phyloP scores from a whole-genome alignment of 176 grass and related monocot genomes.

The Chrysopogon serrulatus region DNA sequence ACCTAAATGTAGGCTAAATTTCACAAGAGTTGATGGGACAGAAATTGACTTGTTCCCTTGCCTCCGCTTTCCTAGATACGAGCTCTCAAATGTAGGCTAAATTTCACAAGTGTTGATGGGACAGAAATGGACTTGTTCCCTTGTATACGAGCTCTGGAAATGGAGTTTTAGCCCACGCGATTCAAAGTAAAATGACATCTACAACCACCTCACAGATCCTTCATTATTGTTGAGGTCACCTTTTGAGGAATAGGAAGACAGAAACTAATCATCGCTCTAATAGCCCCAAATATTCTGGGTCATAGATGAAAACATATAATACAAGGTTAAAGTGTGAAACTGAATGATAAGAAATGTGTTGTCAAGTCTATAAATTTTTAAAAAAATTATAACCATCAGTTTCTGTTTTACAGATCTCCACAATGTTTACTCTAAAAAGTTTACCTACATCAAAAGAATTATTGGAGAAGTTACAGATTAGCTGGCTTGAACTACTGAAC shows the following conservation, averaged over 20 bases:
- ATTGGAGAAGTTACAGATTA: constrained; percentile 23
- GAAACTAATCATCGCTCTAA: not conserved
- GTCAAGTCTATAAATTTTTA: not conserved
- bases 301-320: not conserved
- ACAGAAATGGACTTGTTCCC: not conserved
- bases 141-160: not conserved
- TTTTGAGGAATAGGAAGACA: not conserved
- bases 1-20: too few species aligned
- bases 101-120: not conserved
- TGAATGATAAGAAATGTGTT: not conserved
- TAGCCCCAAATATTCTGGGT: not conserved
- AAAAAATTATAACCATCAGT: not conserved
- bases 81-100: not conserved
- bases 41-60: not conserved
- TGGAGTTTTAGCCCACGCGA: not conserved
- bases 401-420: constrained; percentile 24
- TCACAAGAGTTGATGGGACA: not conserved
- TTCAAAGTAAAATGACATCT: not conserved
- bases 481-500: constrained; percentile 2
- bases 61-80: too few species aligned
- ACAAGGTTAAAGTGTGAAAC: not conserved
- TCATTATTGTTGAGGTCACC: not conserved
- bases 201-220: not conserved
- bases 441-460: constrained; percentile 31
- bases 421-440: constrained; percentile 16